Percentiles rank a stretch among this genome's conserved stretches.
phyloP scores from a whole-genome alignment of 2,329 filamentous ascomycete genomes.

The Botryosphaeria dothidea region DNA sequence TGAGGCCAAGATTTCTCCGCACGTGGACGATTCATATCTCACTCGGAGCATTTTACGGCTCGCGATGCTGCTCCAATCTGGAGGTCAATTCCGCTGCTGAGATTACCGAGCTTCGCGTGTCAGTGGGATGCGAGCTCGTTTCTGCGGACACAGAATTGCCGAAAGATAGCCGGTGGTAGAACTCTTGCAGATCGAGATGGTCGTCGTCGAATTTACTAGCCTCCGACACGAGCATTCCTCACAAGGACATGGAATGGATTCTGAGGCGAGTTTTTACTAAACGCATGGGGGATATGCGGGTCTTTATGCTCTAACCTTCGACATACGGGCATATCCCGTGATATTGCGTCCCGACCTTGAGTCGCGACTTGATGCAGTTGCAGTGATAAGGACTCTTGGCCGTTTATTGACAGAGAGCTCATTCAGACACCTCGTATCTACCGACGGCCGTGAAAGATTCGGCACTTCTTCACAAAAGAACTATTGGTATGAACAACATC shows the following conservation, averaged over 20 bases:
- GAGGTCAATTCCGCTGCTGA: background rate
- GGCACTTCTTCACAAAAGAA: too few species aligned
- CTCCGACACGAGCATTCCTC: background rate
- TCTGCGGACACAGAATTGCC: background rate
- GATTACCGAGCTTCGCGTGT: background rate
- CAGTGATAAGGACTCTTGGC: too few species aligned
- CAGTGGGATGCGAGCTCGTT: background rate
- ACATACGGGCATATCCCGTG: too few species aligned
- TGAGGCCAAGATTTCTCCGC: background rate
- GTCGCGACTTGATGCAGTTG: too few species aligned
- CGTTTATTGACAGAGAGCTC: too few species aligned
- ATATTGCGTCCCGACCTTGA: too few species aligned
- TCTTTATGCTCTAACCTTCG: too few species aligned
- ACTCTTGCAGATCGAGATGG: background rate
- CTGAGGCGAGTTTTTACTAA: background rate
- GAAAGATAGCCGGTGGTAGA: background rate
- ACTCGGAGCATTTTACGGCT: conserved; percentile 2
- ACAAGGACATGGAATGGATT: background rate
- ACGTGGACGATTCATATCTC: background rate
- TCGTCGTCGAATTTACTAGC: too few species aligned
- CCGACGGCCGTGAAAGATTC: too few species aligned
- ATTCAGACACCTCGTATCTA: too few species aligned
- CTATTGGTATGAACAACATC: too few species aligned
- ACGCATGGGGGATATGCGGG: too few species aligned
- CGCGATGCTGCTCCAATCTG: background rate